Conservation (phyloP, 805 yeast genomes). For the Saccharomycopsis oosterbeekiorum region DNA sequence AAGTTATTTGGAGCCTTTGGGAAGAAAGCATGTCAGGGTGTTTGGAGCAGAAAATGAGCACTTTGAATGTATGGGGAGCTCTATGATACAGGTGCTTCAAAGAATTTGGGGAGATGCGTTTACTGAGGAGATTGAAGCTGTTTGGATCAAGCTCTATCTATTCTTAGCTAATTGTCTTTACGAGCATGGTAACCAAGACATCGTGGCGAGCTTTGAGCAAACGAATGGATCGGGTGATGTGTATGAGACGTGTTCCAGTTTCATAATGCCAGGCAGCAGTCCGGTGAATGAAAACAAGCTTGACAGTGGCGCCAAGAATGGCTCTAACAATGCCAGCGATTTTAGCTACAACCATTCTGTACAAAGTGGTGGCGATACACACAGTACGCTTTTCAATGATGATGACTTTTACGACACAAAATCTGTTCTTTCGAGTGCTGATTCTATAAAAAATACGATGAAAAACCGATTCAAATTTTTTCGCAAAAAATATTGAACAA, state of each 20-base stretch:
- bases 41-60: constrained; percentile 44
- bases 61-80: constrained; percentile 52
- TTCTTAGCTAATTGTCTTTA: constrained; percentile 22
- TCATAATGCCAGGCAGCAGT: background rate
- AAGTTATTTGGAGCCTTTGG: constrained; percentile 40
- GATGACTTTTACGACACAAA: background rate
- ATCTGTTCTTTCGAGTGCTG: background rate
- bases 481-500: background rate
- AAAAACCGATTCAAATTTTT: background rate
- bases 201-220: background rate
- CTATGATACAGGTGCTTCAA: constrained; percentile 44
- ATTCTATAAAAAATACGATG: background rate
- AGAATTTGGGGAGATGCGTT: constrained; percentile 32
- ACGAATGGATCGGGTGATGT: background rate
- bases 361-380: too few relatives aligned
- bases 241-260: background rate
- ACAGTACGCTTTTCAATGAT: background rate
- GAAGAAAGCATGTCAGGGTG: constrained; percentile 45
- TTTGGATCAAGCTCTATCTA: constrained; percentile 24
- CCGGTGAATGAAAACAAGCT: background rate
- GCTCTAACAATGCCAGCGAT: background rate
- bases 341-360: too few relatives aligned
- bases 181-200: constrained; percentile 6
- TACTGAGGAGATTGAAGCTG: constrained; percentile 15
- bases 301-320: background rate